Percentiles rank a stretch among this genome's conserved stretches.
Evolutionary conservation across 208 protist species (phyloP).

Genomic region (Leishmania martiniquensis): DNA sequence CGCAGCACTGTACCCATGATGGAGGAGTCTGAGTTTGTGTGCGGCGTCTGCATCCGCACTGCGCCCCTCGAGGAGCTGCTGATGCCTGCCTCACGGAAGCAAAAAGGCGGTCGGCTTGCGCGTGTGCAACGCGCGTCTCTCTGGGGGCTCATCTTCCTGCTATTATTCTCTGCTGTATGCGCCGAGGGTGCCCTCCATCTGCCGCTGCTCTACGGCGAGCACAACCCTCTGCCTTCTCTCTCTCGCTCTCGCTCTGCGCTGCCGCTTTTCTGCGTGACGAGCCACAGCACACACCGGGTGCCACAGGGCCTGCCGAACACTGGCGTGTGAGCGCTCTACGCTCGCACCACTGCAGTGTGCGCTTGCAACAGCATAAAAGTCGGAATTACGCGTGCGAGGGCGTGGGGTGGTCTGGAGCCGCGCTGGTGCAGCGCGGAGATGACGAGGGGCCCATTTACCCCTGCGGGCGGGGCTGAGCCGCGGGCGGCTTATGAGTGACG

Average conservation of each 20-base stretch:
- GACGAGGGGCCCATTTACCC: not conserved
- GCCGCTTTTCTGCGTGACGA: not conserved
- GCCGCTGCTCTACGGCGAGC: not conserved
- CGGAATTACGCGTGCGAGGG: too few relatives aligned
- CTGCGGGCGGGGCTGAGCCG: not conserved
- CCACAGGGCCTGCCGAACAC: not conserved
- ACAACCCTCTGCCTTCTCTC: not conserved
- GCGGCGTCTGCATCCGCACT: constrained; percentile 47
- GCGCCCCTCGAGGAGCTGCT: constrained; percentile 51
- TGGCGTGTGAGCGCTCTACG: not conserved
- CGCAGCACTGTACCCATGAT: constrained; percentile 56
- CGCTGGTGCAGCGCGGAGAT: not conserved
- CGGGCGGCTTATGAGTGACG: not conserved
- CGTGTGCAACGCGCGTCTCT: not conserved
- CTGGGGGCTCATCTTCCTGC: too few relatives aligned
- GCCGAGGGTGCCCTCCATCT: not conserved
- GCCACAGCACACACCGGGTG: not conserved
- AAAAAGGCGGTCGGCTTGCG: not conserved
- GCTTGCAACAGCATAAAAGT: not conserved
- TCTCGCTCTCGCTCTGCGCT: not conserved
- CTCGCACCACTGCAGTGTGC: not conserved
- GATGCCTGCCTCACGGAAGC: constrained; percentile 29
- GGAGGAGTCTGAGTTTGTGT: constrained; percentile 56
- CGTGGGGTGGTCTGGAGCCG: not conserved
- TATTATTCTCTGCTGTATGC: not conserved